Evolutionary conservation across 1,284 basidiomycete species (phyloP), one percentile per base, ranked within the genome.

Genomic region (Austroboletus rostrupii): DNA sequence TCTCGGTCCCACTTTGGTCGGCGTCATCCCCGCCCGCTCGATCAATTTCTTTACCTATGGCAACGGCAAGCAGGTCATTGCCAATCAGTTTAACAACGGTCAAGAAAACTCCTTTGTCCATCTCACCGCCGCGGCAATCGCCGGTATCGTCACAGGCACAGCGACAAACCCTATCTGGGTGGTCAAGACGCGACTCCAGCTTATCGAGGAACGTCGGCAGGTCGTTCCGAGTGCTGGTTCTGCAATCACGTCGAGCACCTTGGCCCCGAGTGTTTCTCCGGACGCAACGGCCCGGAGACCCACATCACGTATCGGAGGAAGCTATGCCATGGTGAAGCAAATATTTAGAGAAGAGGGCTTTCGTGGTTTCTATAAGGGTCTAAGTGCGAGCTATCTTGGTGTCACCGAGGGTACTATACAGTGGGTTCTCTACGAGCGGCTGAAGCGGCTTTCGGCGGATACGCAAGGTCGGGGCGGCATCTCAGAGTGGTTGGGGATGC

Each of bases 21-120:
- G 97, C 49, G 95, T 92, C 49, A 83, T 99, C 32, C 97, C 97
- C 0, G 96, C 95, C 0, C 82, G 92, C 47, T 93, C 93, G 7
- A 98, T 99, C 75, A 95, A 97, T 71, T 99, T 99, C 71, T 99
- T 90, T 76, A 90, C 92, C 14, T 99, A 99, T 61, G 97, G 96
- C 19, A 99, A 97, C 61, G 93, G 94, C 44, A 99, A 99, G 70
- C 86, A 87, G 39, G 71, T 96, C 53, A 88, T 97, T 45, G 92
- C 95, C 12, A 78, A 89, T 45, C 67, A 76, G 17, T 92, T 97
- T 71, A 92, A 95, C 64, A 61, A 83, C 21, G 90, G 94, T 2
- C 70, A 81, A 53, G 93, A 97, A 69, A 93, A 91, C 65, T 78
- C 89, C 0, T 78, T 81, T 53, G 84, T 99, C 0, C 95, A 99